These are phyloP conservation scores for Lumnitzera racemosa DNA, from an alignment of 345 rosid species.

Conservation along the genomic window DNA sequence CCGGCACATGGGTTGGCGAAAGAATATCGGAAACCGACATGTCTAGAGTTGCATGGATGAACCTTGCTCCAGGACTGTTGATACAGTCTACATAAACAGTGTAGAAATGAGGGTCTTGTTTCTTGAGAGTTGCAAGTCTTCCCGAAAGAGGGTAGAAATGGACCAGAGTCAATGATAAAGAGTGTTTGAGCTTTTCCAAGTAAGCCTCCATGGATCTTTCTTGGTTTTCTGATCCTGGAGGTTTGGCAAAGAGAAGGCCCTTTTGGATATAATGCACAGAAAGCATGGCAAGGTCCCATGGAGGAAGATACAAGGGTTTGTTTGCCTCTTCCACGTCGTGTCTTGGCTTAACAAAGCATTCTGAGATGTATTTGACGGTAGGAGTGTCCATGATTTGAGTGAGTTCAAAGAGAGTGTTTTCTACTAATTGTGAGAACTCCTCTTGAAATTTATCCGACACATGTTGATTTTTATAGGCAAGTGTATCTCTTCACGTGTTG, in stretches of 20 bases:
- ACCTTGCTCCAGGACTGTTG: slow-evolving; percentile 39
- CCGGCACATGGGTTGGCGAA: slow-evolving; percentile 43
- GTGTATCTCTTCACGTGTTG: too few relatives aligned
- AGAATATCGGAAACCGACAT: slow-evolving; percentile 33
- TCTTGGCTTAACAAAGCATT: slow-evolving; percentile 51
- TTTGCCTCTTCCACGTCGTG: slow-evolving; percentile 23
- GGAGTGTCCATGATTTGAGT: slow-evolving; percentile 17
- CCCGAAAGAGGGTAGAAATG: slow-evolving; percentile 77
- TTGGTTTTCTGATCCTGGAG: slow-evolving; percentile 12
- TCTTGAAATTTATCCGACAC: too few relatives aligned
- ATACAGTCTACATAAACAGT: slow-evolving; percentile 46
- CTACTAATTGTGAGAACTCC: not conserved
- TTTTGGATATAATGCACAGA: slow-evolving; percentile 62
- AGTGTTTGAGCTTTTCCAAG: slow-evolving; percentile 34
- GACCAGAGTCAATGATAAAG: slow-evolving; percentile 51
- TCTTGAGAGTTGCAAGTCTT: slow-evolving; percentile 31
- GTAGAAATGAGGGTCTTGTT: slow-evolving; percentile 26
- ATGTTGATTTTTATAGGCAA: too few relatives aligned
- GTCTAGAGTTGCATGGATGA: slow-evolving; percentile 40
- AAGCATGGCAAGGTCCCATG: slow-evolving; percentile 73
- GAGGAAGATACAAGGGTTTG: slow-evolving; percentile 40
- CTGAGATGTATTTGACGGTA: slow-evolving; percentile 28
- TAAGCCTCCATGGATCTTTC: slow-evolving; percentile 24
- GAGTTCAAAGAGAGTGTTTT: not conserved
- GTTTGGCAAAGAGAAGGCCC: slow-evolving; percentile 55